Percentiles rank a stretch among this genome's conserved stretches.
These are phyloP conservation scores for Prunus armeniaca DNA, from an alignment of 306 rosid species.

Conservation along the genomic window DNA sequence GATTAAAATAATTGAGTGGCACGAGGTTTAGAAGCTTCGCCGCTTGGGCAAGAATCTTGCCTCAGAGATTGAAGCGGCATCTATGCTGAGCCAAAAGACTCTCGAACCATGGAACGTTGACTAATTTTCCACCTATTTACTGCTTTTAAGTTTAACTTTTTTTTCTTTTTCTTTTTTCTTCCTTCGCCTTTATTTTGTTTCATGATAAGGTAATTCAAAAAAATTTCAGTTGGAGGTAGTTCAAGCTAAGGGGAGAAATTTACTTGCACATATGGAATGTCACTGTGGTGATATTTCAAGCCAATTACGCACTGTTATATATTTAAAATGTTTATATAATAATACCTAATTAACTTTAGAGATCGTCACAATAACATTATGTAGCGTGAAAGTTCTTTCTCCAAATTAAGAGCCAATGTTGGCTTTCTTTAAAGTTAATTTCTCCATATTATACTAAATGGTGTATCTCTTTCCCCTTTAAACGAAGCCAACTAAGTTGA, in stretches of 20 bases:
- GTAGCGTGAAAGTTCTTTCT: no score
- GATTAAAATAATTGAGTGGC: not conserved
- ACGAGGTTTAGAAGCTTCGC: conserved; percentile 68
- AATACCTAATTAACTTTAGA: no score
- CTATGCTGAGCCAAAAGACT: conserved; percentile 10
- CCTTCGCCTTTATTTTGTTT: not conserved
- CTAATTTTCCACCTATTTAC: not conserved
- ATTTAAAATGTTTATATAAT: no score
- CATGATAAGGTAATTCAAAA: not conserved
- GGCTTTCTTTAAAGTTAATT: no score
- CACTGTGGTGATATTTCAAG: no score
- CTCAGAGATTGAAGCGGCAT: conserved; percentile 31
- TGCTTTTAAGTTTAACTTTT: not conserved
- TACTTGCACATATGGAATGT: no score
- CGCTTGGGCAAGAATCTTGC: conserved; percentile 29
- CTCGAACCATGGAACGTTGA: conserved; percentile 27
- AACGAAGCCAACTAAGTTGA: not conserved
- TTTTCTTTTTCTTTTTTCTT: not conserved
- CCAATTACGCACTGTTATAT: no score
- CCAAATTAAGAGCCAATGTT: no score
- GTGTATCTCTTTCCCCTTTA: not conserved
- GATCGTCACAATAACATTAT: no score
- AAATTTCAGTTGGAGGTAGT: not conserved
- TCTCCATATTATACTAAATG: no score
- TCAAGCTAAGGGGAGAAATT: not conserved